Evolutionary conservation across 2,329 filamentous ascomycete genomes (phyloP).

Genomic region (Lachnellula arida): DNA sequence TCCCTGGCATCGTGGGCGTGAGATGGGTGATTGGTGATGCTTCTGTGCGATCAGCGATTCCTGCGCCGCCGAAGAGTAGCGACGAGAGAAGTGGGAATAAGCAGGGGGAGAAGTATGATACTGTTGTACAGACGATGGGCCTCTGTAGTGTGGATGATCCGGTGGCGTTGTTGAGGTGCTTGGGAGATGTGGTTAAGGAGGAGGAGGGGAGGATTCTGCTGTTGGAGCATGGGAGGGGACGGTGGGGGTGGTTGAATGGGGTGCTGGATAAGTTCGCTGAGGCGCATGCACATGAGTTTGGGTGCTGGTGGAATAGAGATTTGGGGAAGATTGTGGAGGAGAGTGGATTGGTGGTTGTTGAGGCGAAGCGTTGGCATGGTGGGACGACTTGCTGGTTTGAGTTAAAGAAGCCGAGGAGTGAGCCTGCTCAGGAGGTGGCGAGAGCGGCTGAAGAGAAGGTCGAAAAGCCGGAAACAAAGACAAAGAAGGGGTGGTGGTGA

Average conservation of each 20-base stretch:
- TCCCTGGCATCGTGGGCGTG: constrained; percentile 38
- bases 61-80: constrained; percentile 21
- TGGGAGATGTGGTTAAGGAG: constrained; percentile 49
- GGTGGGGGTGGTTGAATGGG: constrained; percentile 50
- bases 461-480: background rate
- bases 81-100: constrained; percentile 23
- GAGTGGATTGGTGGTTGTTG: constrained; percentile 54
- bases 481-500: background rate
- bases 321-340: constrained; percentile 50
- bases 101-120: constrained; percentile 46
- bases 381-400: constrained; percentile 58
- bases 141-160: constrained; percentile 59
- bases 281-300: constrained; percentile 54
- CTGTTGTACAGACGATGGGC: constrained; percentile 59
- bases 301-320: constrained; percentile 67
- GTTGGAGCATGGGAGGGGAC: constrained; percentile 58
- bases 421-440: background rate
- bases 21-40: constrained; percentile 35
- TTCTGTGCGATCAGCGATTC: constrained; percentile 18
- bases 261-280: constrained; percentile 51
- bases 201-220: constrained; percentile 55
- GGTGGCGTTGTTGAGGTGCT: constrained; percentile 46
- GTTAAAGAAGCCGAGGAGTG: constrained; percentile 34
- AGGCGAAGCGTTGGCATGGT: constrained; percentile 47
- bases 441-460: background rate